Percentiles rank a stretch among this genome's conserved stretches.
These are phyloP conservation scores for Alliaria petiolata DNA, from an alignment of 345 rosid species.

Conservation along the genomic window DNA sequence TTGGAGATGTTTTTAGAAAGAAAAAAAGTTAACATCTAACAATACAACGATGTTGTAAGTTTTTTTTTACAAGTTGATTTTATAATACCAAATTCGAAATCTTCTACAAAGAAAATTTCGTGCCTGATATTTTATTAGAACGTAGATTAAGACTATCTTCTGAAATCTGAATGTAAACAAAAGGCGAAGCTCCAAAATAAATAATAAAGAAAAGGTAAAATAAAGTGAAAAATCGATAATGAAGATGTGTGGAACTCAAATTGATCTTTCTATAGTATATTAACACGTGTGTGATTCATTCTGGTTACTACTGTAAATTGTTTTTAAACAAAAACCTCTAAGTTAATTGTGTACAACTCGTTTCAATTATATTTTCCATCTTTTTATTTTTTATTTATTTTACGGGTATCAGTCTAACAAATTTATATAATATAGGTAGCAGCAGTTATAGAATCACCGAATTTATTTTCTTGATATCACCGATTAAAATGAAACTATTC, in stretches of 20 bases:
- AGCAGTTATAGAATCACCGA: not conserved
- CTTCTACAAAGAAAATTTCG: too few relatives aligned
- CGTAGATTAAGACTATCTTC: not conserved
- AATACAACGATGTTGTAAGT: too few relatives aligned
- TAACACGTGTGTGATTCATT: not conserved
- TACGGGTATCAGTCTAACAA: not conserved
- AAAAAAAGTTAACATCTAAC: too few relatives aligned
- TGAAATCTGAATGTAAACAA: not conserved
- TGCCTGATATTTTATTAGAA: too few relatives aligned
- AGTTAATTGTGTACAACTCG: not conserved
- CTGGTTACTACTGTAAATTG: not conserved
- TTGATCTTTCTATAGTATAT: not conserved
- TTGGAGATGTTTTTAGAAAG: too few relatives aligned
- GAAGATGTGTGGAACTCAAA: conserved; percentile 11
- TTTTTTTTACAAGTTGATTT: too few relatives aligned
- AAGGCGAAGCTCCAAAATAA: not conserved
- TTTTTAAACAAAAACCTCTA: not conserved
- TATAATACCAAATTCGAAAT: too few relatives aligned
- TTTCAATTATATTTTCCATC: not conserved
- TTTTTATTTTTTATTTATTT: not conserved
- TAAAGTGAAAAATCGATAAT: not conserved
- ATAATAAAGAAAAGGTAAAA: not conserved
- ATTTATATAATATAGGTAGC: not conserved
- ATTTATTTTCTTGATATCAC: not conserved
- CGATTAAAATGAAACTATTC: not conserved